Conservation (phyloP, 2,329 filamentous ascomycete genomes). For the Cladosporium sp. region DNA sequence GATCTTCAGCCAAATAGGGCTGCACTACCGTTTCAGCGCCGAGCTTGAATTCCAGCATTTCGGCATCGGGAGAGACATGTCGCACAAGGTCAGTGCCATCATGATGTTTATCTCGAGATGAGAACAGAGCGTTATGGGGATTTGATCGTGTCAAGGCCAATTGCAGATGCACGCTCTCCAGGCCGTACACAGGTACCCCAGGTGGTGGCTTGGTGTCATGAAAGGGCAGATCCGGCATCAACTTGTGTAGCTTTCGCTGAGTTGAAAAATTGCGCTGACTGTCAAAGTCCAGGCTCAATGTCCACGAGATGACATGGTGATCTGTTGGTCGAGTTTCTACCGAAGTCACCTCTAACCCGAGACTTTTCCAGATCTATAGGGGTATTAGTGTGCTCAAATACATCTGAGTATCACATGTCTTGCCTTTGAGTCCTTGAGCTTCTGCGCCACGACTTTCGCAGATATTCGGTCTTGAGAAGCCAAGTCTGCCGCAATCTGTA, state of each 20-base stretch:
- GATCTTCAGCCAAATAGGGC: too few relatives aligned
- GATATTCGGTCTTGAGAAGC: not conserved
- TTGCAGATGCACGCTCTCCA: not conserved
- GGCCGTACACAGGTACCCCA: not conserved
- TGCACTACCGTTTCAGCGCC: too few relatives aligned
- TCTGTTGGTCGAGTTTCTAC: not conserved
- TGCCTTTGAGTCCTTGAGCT: constrained; percentile 4
- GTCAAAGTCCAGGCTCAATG: not conserved
- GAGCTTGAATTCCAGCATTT: too few relatives aligned
- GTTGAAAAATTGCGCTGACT: not conserved
- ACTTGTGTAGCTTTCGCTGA: not conserved
- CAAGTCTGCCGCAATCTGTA: not conserved
- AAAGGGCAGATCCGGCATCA: not conserved
- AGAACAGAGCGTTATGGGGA: not conserved
- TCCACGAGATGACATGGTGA: not conserved
- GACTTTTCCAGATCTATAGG: not conserved
- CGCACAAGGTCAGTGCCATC: too few relatives aligned
- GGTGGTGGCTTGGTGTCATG: constrained; percentile 7
- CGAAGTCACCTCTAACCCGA: constrained; percentile 1
- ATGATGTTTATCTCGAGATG: not conserved
- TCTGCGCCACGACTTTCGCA: not conserved
- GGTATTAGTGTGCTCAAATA: not conserved
- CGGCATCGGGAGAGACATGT: not conserved
- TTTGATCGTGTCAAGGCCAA: not conserved
- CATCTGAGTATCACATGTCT: not conserved